A percentile compares a stretch with the other conserved stretches of the same genome.
Conservation (phyloP, 2,329 filamentous ascomycete genomes). For the Juglanconis sp. region DNA sequence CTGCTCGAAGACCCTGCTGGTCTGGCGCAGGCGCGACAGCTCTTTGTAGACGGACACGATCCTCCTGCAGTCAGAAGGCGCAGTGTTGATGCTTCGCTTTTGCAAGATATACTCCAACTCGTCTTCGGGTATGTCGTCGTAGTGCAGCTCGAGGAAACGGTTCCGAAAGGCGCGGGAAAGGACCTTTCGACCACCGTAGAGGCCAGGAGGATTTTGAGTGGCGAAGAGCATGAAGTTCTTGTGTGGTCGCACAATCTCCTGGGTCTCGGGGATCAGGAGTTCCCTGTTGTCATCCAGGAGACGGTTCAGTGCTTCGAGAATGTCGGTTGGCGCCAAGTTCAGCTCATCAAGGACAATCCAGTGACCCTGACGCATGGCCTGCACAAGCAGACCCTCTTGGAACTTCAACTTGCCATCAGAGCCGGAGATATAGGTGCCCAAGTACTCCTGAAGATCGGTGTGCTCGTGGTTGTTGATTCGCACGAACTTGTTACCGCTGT, state of each 20-base stretch:
- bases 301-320: conserved; percentile 92
- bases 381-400: conserved; percentile 89
- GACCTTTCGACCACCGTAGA: conserved; percentile 93
- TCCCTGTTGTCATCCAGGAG: conserved; percentile 95
- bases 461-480: conserved; percentile 99
- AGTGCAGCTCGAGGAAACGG: conserved; percentile 93
- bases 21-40: conserved; percentile 83
- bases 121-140: conserved; percentile 94
- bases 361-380: conserved; percentile 86
- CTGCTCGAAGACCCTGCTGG: conserved; percentile 88
- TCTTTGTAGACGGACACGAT: conserved; percentile 95
- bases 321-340: conserved; percentile 94
- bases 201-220: conserved; percentile 91
- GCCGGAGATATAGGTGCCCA: conserved; percentile 89
- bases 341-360: conserved; percentile 99
- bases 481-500: conserved; percentile 94
- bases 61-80: conserved; percentile 83
- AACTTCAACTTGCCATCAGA: conserved; percentile 81
- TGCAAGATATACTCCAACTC: conserved; percentile 91
- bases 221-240: conserved; percentile 97
- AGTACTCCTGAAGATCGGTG: conserved; percentile 94
- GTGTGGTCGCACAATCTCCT: conserved; percentile 88
- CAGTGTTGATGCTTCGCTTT: conserved; percentile 78
- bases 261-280: conserved; percentile 91
- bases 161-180: conserved; percentile 95